Percentiles rank a stretch among this genome's conserved stretches.
phyloP scores from a whole-genome alignment of 2,329 filamentous ascomycete genomes.

The Neocatenulostroma microsporum region DNA sequence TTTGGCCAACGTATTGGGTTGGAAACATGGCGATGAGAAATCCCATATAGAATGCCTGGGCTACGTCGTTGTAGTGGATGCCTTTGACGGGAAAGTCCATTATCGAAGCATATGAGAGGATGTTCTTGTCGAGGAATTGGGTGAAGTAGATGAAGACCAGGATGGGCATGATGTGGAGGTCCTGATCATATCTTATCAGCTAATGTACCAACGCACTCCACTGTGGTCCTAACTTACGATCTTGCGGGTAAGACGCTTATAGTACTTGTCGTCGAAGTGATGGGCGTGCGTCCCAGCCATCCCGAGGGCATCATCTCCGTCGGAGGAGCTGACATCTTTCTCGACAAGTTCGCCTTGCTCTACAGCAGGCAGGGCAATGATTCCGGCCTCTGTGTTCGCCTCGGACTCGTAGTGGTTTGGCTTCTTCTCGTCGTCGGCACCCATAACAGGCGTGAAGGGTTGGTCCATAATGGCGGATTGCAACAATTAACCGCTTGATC shows the following conservation, averaged over 20 bases:
- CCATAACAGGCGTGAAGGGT: no score
- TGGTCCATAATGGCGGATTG: no score
- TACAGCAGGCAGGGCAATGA: neutral
- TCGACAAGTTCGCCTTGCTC: neutral
- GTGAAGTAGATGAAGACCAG: conserved; percentile 17
- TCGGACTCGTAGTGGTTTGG: no score
- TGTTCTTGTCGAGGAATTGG: conserved; percentile 32
- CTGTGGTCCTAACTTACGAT: no score
- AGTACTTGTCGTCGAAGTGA: conserved; percentile 9
- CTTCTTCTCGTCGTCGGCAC: conserved; percentile 2
- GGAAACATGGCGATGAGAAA: conserved; percentile 11
- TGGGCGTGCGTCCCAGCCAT: conserved; percentile 6
- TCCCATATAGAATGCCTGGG: conserved; percentile 11
- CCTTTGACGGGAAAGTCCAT: conserved; percentile 32
- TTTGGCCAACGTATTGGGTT: conserved; percentile 8
- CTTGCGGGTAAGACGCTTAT: conserved; percentile 1
- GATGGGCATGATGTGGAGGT: conserved; percentile 13
- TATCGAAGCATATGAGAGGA: conserved; percentile 27
- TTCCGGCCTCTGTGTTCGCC: no score
- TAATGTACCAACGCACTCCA: no score
- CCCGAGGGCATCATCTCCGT: conserved; percentile 10
- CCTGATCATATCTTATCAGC: no score
- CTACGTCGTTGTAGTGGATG: conserved; percentile 13
- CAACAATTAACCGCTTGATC: no score
- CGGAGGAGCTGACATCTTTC: conserved; percentile 1